Evolutionary conservation across 768 basidiomycete genomes (phyloP).

Genomic region (Hygrophorus russula): DNA sequence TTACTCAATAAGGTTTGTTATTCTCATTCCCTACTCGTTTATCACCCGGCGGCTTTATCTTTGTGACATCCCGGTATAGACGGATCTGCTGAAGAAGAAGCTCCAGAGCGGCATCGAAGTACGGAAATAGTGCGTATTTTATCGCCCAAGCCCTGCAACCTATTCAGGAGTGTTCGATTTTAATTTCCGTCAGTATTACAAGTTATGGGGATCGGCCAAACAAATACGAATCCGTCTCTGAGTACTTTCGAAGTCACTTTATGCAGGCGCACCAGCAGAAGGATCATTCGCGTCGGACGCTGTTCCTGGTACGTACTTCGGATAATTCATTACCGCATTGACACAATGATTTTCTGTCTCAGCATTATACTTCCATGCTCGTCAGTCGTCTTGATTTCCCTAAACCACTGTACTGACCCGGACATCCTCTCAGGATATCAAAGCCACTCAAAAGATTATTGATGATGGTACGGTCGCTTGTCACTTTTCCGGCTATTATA

Average conservation of each 20-base stretch:
- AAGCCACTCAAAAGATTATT: conserved; percentile 57
- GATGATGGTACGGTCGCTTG: conserved; percentile 35
- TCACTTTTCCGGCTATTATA: background rate
- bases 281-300: conserved; percentile 43
- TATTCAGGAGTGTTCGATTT: conserved; percentile 4
- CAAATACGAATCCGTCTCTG: conserved; percentile 52
- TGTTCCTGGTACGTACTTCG: conserved; percentile 47
- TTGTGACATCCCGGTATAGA: conserved; percentile 26
- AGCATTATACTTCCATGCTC: conserved; percentile 69
- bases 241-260: conserved; percentile 83
- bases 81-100: conserved; percentile 64
- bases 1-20: conserved; percentile 64
- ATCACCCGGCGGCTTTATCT: background rate
- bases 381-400: conserved; percentile 21
- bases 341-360: background rate
- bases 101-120: conserved; percentile 56
- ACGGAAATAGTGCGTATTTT: conserved; percentile 57
- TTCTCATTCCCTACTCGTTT: conserved; percentile 1
- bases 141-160: conserved; percentile 3
- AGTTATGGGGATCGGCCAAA: conserved; percentile 69
- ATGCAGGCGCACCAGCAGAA: conserved; percentile 61
- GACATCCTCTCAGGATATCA: conserved; percentile 40
- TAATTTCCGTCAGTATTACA: conserved; percentile 42
- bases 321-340: background rate
- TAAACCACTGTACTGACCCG: conserved; percentile 1